Conservation (phyloP, 768 basidiomycete genomes). For the Collybia nuda region DNA sequence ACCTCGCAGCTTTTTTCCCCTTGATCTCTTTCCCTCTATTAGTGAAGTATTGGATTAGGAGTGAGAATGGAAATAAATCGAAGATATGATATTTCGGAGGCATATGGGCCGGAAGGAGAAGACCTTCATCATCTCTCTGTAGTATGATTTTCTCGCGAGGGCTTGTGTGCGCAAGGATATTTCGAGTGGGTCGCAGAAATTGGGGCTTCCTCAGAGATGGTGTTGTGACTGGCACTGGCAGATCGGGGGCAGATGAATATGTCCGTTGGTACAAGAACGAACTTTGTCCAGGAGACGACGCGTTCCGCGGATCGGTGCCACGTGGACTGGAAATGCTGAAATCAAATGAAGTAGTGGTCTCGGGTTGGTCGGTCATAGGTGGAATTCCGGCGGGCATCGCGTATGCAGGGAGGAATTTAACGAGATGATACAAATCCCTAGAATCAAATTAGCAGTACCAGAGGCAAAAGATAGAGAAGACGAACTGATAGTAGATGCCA, state of each 20-base stretch:
- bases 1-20: conserved; percentile 60
- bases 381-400: conserved; percentile 52
- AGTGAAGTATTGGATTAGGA: conserved; percentile 47
- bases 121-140: conserved; percentile 40
- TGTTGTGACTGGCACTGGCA: conserved; percentile 24
- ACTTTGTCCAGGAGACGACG: conserved; percentile 4
- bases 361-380: conserved; percentile 27
- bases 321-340: neutral
- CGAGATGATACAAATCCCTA: conserved; percentile 64
- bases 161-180: neutral
- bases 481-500: conserved; percentile 45
- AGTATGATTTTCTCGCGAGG: conserved; percentile 32
- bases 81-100: conserved; percentile 62
- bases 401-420: conserved; percentile 73
- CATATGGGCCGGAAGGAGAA: conserved; percentile 50
- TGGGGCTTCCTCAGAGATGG: conserved; percentile 17
- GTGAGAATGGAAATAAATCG: conserved; percentile 71
- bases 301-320: conserved; percentile 7
- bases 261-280: conserved; percentile 24
- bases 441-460: neutral
- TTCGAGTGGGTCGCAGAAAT: neutral
- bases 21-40: conserved; percentile 48
- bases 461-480: conserved; percentile 17
- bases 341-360: conserved; percentile 1
- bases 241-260: conserved; percentile 13